phyloP scores from a whole-genome alignment of 768 basidiomycete genomes.

The Psilocybe sp. region DNA sequence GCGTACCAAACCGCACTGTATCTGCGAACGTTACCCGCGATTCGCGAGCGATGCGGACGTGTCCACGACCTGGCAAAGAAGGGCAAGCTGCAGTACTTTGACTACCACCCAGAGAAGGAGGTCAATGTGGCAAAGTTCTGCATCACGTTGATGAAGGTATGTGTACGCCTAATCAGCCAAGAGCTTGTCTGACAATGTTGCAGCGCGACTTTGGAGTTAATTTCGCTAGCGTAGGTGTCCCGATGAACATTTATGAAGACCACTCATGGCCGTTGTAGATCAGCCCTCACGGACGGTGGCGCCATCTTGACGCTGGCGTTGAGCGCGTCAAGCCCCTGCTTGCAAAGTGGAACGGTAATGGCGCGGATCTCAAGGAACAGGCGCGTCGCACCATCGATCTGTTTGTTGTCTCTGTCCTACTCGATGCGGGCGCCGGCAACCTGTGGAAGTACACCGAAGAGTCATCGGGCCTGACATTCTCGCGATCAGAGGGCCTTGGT shows the following conservation, averaged over 20 bases:
- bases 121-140: slow-evolving; percentile 70
- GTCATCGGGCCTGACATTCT: slow-evolving; percentile 48
- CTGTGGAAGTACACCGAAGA: slow-evolving; percentile 75
- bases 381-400: slow-evolving; percentile 82
- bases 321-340: slow-evolving; percentile 64
- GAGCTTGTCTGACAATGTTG: slow-evolving; percentile 4
- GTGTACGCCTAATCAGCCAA: slow-evolving; percentile 7
- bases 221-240: slow-evolving; percentile 52
- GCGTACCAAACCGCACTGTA: slow-evolving; percentile 53
- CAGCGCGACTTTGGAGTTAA: slow-evolving; percentile 77
- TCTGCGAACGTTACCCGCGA: slow-evolving; percentile 84
- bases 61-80: slow-evolving; percentile 77
- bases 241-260: neutral
- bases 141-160: slow-evolving; percentile 73
- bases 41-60: slow-evolving; percentile 77
- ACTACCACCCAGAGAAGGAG: slow-evolving; percentile 79
- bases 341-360: slow-evolving; percentile 46
- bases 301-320: slow-evolving; percentile 74
- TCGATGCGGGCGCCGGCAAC: slow-evolving; percentile 92
- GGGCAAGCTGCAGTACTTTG: slow-evolving; percentile 81
- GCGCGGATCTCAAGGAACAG: slow-evolving; percentile 52
- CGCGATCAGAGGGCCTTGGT: slow-evolving; percentile 79
- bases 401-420: slow-evolving; percentile 85
- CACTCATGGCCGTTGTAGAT: slow-evolving; percentile 46
- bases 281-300: slow-evolving; percentile 86